Conservation (phyloP, 306 rosid genomes). For the Quercus rubra region DNA sequence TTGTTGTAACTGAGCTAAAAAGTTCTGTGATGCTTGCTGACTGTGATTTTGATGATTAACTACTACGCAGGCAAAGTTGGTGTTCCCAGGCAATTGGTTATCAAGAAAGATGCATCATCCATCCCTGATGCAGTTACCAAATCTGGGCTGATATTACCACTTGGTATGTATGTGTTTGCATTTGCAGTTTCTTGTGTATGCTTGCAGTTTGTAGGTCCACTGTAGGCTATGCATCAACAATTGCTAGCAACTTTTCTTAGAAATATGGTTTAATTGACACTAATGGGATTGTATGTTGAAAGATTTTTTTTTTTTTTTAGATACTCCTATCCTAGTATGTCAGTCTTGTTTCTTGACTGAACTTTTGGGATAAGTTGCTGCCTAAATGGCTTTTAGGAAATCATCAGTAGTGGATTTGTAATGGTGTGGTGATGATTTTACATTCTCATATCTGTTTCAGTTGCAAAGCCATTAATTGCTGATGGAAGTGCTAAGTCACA, state of each 20-base stretch:
- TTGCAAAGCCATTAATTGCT: conserved; percentile 91
- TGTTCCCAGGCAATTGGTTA: conserved; percentile 79
- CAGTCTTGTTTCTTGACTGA: conserved; percentile 9
- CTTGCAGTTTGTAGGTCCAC: neutral
- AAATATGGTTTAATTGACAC: neutral
- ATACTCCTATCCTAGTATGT: conserved; percentile 24
- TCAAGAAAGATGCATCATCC: conserved; percentile 78
- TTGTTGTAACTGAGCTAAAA: neutral
- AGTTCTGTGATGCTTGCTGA: conserved; percentile 5
- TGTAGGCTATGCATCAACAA: neutral
- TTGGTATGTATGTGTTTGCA: conserved; percentile 55
- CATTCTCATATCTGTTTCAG: conserved; percentile 39
- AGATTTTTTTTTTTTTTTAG: conserved; percentile 7
- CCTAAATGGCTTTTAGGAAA: neutral
- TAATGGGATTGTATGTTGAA: neutral
- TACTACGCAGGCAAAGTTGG: conserved; percentile 63
- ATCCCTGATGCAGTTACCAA: conserved; percentile 65
- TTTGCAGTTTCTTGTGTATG: conserved; percentile 14
- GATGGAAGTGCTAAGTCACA: conserved; percentile 94
- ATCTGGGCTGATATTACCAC: conserved; percentile 71
- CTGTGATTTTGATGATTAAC: neutral
- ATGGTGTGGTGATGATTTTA: conserved; percentile 2
- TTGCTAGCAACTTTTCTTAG: neutral
- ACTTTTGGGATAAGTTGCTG: neutral
- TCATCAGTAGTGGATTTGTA: neutral